A percentile compares a stretch with the other conserved stretches of the same genome.
phyloP scores from a whole-genome alignment of 2,329 filamentous ascomycete genomes.

The Neonectria faginata region DNA sequence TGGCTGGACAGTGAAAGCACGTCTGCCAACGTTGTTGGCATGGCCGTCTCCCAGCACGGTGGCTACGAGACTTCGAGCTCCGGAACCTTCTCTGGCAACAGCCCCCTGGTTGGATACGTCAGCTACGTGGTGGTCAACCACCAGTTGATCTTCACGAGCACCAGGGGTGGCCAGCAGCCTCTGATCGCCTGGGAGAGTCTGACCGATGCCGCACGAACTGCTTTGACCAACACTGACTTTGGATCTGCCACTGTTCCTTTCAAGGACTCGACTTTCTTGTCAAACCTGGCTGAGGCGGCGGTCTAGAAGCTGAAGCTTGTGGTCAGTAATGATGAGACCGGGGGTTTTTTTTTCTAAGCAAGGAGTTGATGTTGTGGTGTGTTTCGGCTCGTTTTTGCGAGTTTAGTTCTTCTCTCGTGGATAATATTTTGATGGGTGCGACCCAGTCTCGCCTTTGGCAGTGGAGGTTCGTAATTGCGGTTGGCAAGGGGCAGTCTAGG shows the following conservation, averaged over 20 bases:
- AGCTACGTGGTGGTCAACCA: conserved; percentile 51
- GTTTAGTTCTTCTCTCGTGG: not conserved
- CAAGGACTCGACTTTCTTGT: conserved; percentile 48
- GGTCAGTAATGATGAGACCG: too few relatives aligned
- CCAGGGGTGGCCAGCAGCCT: conserved; percentile 55
- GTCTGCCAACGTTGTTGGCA: conserved; percentile 47
- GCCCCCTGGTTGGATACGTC: conserved; percentile 51
- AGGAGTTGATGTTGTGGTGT: not conserved
- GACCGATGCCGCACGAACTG: conserved; percentile 50
- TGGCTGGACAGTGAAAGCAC: conserved; percentile 44
- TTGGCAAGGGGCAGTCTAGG: not conserved
- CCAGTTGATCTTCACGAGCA: conserved; percentile 51
- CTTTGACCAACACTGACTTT: conserved; percentile 56
- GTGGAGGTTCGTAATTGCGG: not conserved
- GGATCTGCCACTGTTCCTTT: conserved; percentile 58
- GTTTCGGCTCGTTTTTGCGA: not conserved
- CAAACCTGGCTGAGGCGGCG: conserved; percentile 37
- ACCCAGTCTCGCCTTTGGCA: not conserved
- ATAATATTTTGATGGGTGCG: not conserved
- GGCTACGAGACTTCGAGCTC: conserved; percentile 46
- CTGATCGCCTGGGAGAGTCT: conserved; percentile 59
- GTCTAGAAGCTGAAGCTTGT: too few relatives aligned
- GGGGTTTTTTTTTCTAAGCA: not conserved
- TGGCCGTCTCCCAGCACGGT: conserved; percentile 54
- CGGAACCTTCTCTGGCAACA: conserved; percentile 44